These are phyloP conservation scores for Trichoderma orchidacearum DNA, from an alignment of 495 filamentous ascomycete species.

Conservation along the genomic window DNA sequence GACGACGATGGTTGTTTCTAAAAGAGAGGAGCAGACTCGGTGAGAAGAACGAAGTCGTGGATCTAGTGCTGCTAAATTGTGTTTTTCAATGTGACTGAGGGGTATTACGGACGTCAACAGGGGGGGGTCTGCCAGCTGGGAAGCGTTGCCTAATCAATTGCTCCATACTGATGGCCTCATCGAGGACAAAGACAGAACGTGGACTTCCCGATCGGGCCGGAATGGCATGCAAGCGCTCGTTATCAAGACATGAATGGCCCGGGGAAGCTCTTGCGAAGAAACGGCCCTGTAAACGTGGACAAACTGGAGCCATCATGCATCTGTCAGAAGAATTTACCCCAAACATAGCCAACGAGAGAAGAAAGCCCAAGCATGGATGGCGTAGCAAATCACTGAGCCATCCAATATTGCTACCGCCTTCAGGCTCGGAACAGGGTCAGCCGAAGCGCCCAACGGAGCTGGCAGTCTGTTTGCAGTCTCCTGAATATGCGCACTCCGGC, in stretches of 20 bases:
- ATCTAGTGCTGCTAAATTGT: background rate
- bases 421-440: background rate
- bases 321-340: too few species aligned
- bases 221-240: background rate
- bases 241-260: background rate
- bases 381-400: background rate
- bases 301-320: background rate
- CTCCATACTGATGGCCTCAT: background rate
- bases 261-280: background rate
- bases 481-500: background rate
- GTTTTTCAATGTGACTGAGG: conserved; percentile 1
- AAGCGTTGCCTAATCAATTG: background rate
- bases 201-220: background rate
- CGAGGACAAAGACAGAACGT: background rate
- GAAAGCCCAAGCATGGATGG: background rate
- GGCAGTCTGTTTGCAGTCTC: background rate
- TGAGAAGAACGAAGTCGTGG: background rate
- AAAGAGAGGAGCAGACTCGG: conserved; percentile 1
- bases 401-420: background rate
- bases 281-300: background rate
- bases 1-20: conserved; percentile 1
- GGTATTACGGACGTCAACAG: background rate
- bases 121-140: background rate
- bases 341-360: background rate
- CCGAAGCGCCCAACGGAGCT: background rate